Conservation (phyloP, 1,284 basidiomycete genomes). For the Trichosporon sp. region DNA sequence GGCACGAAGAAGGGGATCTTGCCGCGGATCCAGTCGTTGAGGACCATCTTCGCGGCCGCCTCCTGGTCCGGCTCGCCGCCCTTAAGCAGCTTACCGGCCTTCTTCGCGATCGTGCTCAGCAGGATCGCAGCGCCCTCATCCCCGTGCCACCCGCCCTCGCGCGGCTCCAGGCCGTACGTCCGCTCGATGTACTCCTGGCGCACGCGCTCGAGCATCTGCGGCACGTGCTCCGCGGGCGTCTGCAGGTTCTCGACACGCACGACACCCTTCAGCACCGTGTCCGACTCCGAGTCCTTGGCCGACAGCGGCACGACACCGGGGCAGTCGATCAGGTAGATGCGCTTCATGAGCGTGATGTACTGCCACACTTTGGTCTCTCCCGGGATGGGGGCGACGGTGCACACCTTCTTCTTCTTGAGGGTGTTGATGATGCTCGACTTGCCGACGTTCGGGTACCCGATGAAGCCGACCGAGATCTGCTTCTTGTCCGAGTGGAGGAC, state of each 20-base stretch:
- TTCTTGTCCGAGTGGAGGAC: slow-evolving; percentile 98
- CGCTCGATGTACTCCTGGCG: slow-evolving; percentile 88
- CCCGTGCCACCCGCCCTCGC: slow-evolving; percentile 55
- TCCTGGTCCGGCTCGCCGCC: slow-evolving; percentile 93
- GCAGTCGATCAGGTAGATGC: slow-evolving; percentile 99
- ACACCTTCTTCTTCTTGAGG: slow-evolving; percentile 96
- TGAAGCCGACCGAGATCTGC: slow-evolving; percentile 96
- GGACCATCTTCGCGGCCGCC: slow-evolving; percentile 86
- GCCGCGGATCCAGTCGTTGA: slow-evolving; percentile 97
- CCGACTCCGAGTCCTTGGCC: slow-evolving; percentile 80
- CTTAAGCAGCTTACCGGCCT: slow-evolving; percentile 86
- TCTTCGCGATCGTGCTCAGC: slow-evolving; percentile 77
- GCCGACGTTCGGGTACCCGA: slow-evolving; percentile 98
- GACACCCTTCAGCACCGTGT: slow-evolving; percentile 93
- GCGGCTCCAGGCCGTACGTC: slow-evolving; percentile 71
- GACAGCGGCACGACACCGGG: slow-evolving; percentile 96
- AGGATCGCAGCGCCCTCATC: slow-evolving; percentile 64
- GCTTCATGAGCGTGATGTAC: slow-evolving; percentile 92
- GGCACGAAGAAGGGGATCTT: slow-evolving; percentile 57
- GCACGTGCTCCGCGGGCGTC: slow-evolving; percentile 90
- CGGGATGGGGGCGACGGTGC: slow-evolving; percentile 92
- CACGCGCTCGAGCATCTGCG: slow-evolving; percentile 79
- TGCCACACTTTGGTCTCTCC: slow-evolving; percentile 99
- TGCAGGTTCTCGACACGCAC: slow-evolving; percentile 93
- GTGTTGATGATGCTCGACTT: slow-evolving; percentile 99